Evolutionary conservation across 306 rosid species (phyloP).

Genomic region (Psophocarpus tetragonolobus): DNA sequence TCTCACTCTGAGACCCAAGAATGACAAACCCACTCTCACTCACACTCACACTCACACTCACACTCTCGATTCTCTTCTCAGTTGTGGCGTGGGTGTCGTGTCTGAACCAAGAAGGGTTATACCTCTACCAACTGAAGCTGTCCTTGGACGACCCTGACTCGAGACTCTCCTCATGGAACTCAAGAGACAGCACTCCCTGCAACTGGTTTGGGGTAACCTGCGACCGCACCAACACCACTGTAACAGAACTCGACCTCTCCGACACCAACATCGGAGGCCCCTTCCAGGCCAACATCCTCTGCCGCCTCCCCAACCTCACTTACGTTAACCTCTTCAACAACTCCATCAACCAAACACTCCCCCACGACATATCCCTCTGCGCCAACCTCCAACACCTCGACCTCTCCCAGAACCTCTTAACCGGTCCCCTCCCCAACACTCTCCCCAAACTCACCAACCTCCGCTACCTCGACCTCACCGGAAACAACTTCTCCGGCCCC

Average conservation of each 20-base stretch:
- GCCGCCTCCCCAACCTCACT: conserved; percentile 62
- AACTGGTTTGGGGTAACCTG: conserved; percentile 69
- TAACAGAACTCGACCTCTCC: conserved; percentile 60
- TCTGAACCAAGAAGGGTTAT: conserved; percentile 75
- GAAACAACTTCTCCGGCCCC: conserved; percentile 78
- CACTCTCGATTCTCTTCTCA: neutral
- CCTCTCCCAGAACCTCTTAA: conserved; percentile 80
- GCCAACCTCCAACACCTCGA: conserved; percentile 57
- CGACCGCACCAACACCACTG: conserved; percentile 39
- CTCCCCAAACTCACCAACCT: conserved; percentile 55
- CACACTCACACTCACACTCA: no score
- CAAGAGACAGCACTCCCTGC: conserved; percentile 62
- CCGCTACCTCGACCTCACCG: conserved; percentile 67
- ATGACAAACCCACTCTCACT: neutral
- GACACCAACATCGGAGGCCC: conserved; percentile 61
- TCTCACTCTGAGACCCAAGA: neutral
- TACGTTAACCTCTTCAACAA: conserved; percentile 68
- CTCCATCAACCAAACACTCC: conserved; percentile 72
- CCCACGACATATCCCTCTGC: conserved; percentile 54
- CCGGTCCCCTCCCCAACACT: conserved; percentile 64
- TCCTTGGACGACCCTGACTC: conserved; percentile 61
- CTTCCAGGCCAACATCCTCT: conserved; percentile 55
- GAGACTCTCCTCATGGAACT: conserved; percentile 62
- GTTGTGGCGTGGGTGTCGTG: neutral
- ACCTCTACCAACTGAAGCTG: conserved; percentile 56